Evolutionary conservation across 371 early-diverging fungal genomes (phyloP).

Genomic region (Circinella minor): DNA sequence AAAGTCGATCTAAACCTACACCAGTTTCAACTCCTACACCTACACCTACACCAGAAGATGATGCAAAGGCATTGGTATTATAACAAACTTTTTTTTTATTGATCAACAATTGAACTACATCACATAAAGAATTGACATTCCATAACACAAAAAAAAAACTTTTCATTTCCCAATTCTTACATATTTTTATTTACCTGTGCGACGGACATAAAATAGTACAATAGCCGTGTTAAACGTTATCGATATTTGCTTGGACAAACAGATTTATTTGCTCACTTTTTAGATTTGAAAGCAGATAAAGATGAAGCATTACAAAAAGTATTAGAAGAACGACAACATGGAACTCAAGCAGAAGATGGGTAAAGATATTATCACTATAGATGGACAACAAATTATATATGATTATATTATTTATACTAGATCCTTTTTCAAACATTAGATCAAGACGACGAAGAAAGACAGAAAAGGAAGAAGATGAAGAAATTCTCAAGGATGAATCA

Average conservation of each 20-base stretch:
- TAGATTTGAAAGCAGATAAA: slow-evolving; percentile 58
- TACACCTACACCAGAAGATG: slow-evolving; percentile 9
- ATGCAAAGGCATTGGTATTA: slow-evolving; percentile 11
- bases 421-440: slow-evolving; percentile 26
- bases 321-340: slow-evolving; percentile 44
- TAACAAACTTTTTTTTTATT: background rate
- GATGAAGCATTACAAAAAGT: slow-evolving; percentile 50
- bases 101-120: background rate
- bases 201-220: slow-evolving; percentile 27
- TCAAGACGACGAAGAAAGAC: slow-evolving; percentile 89
- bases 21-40: background rate
- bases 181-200: no score
- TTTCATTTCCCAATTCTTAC: no score
- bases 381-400: background rate
- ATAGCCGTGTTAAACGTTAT: slow-evolving; percentile 59
- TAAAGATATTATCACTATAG: slow-evolving; percentile 13
- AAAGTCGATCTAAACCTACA: slow-evolving; percentile 5
- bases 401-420: background rate
- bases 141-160: no score
- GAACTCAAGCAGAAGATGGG: slow-evolving; percentile 48
- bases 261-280: slow-evolving; percentile 72
- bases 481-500: slow-evolving; percentile 76
- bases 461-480: slow-evolving; percentile 97
- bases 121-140: no score
- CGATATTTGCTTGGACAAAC: slow-evolving; percentile 92